These are phyloP conservation scores for Termitomyces sp. DNA, from an alignment of 768 basidiomycete species.

Conservation along the genomic window DNA sequence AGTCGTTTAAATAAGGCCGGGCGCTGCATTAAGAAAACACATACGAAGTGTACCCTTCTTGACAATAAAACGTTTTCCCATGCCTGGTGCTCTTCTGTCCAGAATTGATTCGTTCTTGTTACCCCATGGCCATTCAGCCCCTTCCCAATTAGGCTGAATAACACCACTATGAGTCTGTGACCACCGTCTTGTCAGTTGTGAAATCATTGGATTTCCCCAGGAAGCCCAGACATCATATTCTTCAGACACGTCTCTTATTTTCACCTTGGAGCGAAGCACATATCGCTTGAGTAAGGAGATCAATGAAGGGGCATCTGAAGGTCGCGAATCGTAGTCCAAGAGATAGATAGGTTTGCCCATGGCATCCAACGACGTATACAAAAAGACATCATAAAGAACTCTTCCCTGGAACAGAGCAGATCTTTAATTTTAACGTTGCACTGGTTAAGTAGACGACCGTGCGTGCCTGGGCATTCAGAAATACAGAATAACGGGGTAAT, in stretches of 20 bases:
- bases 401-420: slow-evolving; percentile 56
- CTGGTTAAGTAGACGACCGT: slow-evolving; percentile 7
- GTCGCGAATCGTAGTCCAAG: slow-evolving; percentile 64
- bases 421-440: slow-evolving; percentile 8
- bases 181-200: slow-evolving; percentile 35
- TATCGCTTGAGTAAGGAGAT: slow-evolving; percentile 75
- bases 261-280: slow-evolving; percentile 86
- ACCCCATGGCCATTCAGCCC: slow-evolving; percentile 56
- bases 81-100: slow-evolving; percentile 68
- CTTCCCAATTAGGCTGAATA: slow-evolving; percentile 71
- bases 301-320: slow-evolving; percentile 56
- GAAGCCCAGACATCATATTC: slow-evolving; percentile 80
- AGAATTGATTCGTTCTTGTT: slow-evolving; percentile 41
- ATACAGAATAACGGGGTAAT: slow-evolving; percentile 62
- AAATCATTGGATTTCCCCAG: slow-evolving; percentile 47
- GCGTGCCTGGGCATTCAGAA: slow-evolving; percentile 76
- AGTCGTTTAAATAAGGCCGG: neutral
- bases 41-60: slow-evolving; percentile 69
- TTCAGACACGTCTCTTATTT: slow-evolving; percentile 69
- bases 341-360: slow-evolving; percentile 51
- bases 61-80: slow-evolving; percentile 74
- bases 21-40: slow-evolving; percentile 24
- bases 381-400: slow-evolving; percentile 84
- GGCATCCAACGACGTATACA: slow-evolving; percentile 55
- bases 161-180: slow-evolving; percentile 64